phyloP scores from a whole-genome alignment of 345 rosid genomes.

The Pugionium cornutum region DNA sequence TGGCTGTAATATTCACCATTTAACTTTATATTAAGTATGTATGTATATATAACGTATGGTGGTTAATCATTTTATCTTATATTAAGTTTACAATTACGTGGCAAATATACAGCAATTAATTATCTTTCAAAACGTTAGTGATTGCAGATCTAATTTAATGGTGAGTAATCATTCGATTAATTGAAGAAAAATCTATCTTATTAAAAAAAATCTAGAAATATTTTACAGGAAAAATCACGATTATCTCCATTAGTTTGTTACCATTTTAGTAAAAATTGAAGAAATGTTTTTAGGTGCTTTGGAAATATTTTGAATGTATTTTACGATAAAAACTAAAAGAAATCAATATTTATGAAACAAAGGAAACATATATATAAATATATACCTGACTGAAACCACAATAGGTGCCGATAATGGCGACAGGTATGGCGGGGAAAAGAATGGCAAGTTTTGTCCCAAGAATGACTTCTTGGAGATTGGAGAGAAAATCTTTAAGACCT shows the following conservation, averaged over 20 bases:
- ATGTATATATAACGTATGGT: background rate
- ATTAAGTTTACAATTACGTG: background rate
- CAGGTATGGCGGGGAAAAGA: slow-evolving; percentile 78
- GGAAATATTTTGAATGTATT: background rate
- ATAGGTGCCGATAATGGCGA: slow-evolving; percentile 57
- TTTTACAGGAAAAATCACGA: too few relatives aligned
- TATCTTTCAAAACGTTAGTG: slow-evolving; percentile 1
- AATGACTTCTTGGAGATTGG: slow-evolving; percentile 85
- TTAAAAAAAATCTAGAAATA: too few relatives aligned
- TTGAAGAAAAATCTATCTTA: too few relatives aligned
- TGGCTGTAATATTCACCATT: slow-evolving; percentile 50
- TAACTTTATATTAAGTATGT: background rate
- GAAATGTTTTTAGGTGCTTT: background rate
- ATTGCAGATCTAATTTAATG: slow-evolving; percentile 13
- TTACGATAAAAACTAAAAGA: background rate
- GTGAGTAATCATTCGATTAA: background rate
- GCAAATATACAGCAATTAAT: background rate
- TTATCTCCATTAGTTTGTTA: too few relatives aligned
- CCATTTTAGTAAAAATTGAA: background rate
- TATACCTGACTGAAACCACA: slow-evolving; percentile 63
- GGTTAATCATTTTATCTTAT: background rate
- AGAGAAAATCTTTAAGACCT: slow-evolving; percentile 50
- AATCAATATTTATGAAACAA: background rate
- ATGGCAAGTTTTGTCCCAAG: slow-evolving; percentile 85
- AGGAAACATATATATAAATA: background rate